phyloP scores from a whole-genome alignment of 208 protist species.

The Tritrichomonas foetus region DNA sequence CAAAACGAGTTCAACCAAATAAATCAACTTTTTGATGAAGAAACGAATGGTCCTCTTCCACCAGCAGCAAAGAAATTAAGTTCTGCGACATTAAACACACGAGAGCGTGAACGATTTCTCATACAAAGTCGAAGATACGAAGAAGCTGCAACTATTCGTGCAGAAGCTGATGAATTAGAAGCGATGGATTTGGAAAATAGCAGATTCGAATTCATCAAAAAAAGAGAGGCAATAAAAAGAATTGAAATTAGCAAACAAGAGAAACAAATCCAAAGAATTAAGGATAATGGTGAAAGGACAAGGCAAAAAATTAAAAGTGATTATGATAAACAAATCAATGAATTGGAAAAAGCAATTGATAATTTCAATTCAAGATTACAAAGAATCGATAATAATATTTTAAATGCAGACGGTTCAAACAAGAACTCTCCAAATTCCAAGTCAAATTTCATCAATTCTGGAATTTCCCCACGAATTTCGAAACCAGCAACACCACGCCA shows the following conservation, averaged over 20 bases:
- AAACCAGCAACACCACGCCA: too few species aligned
- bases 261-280: background rate
- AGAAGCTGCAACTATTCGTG: background rate
- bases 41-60: background rate
- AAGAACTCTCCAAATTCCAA: too few species aligned
- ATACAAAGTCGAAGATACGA: background rate
- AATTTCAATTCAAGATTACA: background rate
- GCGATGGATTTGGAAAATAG: background rate
- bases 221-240: background rate
- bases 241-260: background rate
- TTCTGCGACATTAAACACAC: background rate
- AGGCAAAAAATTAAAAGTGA: background rate
- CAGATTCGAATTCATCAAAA: background rate
- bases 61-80: background rate
- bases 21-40: background rate
- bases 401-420: too few species aligned
- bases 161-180: background rate
- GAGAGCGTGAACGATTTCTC: background rate
- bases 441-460: too few species aligned
- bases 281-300: background rate
- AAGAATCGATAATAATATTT: background rate
- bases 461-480: too few species aligned
- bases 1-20: background rate
- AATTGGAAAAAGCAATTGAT: background rate
- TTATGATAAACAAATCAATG: background rate